A percentile compares a stretch with the other conserved stretches of the same genome.
Conservation (phyloP, 2,329 filamentous ascomycete species). For the Berkeleyomyces rouxiae region DNA sequence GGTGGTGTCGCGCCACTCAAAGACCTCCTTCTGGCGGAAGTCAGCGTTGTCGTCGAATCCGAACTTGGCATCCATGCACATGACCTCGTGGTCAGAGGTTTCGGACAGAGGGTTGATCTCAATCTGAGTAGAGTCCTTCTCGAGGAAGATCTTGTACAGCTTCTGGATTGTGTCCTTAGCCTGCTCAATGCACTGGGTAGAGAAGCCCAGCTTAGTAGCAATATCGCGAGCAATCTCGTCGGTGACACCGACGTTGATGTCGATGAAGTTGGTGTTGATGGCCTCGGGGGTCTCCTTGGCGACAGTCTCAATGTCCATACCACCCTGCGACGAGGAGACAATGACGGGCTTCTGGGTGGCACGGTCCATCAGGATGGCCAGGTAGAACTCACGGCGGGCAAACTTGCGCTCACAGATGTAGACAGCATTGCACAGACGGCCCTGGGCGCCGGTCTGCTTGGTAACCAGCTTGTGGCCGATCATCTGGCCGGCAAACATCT, state of each 20-base stretch:
- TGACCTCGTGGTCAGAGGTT: constrained; percentile 93
- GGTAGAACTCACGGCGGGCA: constrained; percentile 95
- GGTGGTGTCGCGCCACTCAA: constrained; percentile 79
- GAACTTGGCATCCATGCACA: constrained; percentile 99
- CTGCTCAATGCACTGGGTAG: constrained; percentile 89
- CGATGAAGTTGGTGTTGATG: constrained; percentile 82
- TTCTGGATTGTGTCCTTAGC: constrained; percentile 96
- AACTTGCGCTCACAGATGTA: constrained; percentile 99
- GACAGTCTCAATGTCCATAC: constrained; percentile 97
- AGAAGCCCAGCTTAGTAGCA: constrained; percentile 86
- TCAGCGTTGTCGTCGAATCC: constrained; percentile 98
- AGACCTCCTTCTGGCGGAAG: constrained; percentile 94
- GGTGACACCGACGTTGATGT: constrained; percentile 89
- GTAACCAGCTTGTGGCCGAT: constrained; percentile 99
- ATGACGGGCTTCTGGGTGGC: constrained; percentile 82
- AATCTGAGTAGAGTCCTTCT: constrained; percentile 97
- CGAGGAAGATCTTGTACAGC: constrained; percentile 95
- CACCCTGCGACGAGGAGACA: constrained; percentile 92
- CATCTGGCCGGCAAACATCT: constrained; percentile 98
- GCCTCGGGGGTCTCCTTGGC: constrained; percentile 95
- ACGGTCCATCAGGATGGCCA: constrained; percentile 97
- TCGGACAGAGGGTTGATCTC: constrained; percentile 99
- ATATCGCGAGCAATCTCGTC: constrained; percentile 87
- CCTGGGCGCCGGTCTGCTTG: constrained; percentile 91
- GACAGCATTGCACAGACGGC: constrained; percentile 89